Evolutionary conservation across 139 green algal genomes (phyloP), one percentile per base, ranked within the genome.

Genomic region (Zygnema circumcarinatum): DNA sequence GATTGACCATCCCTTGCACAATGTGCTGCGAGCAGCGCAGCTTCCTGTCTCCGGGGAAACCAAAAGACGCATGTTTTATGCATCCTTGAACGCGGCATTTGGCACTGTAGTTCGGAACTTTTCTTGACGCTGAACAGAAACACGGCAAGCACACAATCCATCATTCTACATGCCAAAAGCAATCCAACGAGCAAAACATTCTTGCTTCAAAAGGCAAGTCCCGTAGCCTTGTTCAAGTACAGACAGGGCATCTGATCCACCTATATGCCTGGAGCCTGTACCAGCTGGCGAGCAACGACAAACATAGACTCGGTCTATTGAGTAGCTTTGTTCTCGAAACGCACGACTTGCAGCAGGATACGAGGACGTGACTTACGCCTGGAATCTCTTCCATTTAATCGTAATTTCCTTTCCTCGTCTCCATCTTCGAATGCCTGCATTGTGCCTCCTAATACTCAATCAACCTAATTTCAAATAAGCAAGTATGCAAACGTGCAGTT

Each of bases 21-120:
- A 78, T 78, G 69, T 78, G 69, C 16, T 78, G 69, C 69, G 16
- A 41, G 69, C 69, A 78, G 16, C 69, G 69, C 11, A 78, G 35
- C 16, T 78, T 78, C 16, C 36, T 78, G 11, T 78, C 69, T 3
- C 69, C 69, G 7, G 69, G 35, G 16, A 52, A 78, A 39, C 69
- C 69, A 78, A 78, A 78, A 41, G 69, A 78, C 16, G 69, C 69
- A 20, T 78, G 16, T 41, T 78, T 78, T 11, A 16, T 78, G 69
- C 69, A 78, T 78, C 69, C 69, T 39, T 78, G 7, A 39, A 78
- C 7, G 11, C 69, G 69, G 16, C 69, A 78, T 16, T 20, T 78
- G 69, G 69, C 69, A 41, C 69, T 78, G 7, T 39, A 3, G 3
- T 7, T 39, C 7, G 69, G 69, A 52, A 3, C 69, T 16, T 78